These are phyloP conservation scores for Auricularia cornea DNA, from an alignment of 768 basidiomycete genomes.

Conservation along the genomic window DNA sequence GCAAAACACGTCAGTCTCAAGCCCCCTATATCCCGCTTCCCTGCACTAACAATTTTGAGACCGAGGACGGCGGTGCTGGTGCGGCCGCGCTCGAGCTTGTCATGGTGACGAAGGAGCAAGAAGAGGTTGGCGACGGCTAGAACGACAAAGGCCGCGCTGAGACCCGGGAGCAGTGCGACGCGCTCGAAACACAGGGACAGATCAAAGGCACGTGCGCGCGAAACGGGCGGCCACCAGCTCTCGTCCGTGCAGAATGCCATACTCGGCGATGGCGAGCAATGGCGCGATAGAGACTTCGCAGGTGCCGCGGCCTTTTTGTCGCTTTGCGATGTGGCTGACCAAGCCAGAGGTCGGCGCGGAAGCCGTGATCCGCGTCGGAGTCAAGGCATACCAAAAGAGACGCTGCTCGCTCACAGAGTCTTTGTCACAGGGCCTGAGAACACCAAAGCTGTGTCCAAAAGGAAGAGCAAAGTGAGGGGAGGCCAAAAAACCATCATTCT, in stretches of 20 bases:
- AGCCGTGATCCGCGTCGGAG: no score
- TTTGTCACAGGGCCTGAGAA: no score
- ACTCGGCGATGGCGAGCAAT: not conserved
- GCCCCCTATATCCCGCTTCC: not conserved
- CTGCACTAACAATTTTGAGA: constrained; percentile 56
- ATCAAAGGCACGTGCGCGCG: constrained; percentile 58
- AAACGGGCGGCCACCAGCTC: constrained; percentile 54
- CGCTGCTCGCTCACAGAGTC: no score
- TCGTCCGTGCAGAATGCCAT: constrained; percentile 24
- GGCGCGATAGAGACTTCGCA: not conserved
- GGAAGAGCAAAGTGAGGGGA: no score
- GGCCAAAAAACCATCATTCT: no score
- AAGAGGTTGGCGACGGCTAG: constrained; percentile 33
- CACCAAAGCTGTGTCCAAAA: no score
- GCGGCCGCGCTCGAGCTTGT: constrained; percentile 27
- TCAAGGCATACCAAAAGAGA: no score
- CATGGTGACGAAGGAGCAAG: constrained; percentile 18
- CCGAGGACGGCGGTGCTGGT: constrained; percentile 45
- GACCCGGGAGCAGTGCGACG: constrained; percentile 48
- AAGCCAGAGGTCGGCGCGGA: no score
- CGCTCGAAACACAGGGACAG: constrained; percentile 77
- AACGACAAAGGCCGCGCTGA: constrained; percentile 41
- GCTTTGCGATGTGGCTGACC: no score
- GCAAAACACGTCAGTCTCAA: not conserved
- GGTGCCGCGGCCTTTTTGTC: no score